Percentiles rank a stretch among this genome's conserved stretches.
phyloP scores from a whole-genome alignment of 805 yeast species.

The Clavispora santaluciae region DNA sequence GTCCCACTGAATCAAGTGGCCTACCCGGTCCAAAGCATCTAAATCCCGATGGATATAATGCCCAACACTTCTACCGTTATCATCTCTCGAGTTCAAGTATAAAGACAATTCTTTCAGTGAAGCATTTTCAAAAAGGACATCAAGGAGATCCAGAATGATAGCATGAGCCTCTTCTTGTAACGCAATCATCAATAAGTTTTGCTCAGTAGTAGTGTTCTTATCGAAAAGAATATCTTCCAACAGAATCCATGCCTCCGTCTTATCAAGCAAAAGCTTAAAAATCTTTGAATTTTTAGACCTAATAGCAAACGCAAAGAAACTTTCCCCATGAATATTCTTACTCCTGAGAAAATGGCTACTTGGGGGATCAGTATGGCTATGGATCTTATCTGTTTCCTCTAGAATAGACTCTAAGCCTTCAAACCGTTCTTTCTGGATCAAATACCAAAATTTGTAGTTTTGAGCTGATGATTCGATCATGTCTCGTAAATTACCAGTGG shows the following conservation, averaged over 20 bases:
- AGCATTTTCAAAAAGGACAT: constrained; percentile 37
- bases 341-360: constrained; percentile 20
- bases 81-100: constrained; percentile 52
- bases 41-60: constrained; percentile 65
- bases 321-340: constrained; percentile 53
- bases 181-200: constrained; percentile 58
- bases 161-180: constrained; percentile 49
- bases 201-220: constrained; percentile 43
- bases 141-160: constrained; percentile 41
- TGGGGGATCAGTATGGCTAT: constrained; percentile 14
- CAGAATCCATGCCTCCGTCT: constrained; percentile 46
- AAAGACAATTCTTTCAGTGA: constrained; percentile 40
- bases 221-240: constrained; percentile 68
- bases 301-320: constrained; percentile 62
- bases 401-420: constrained; percentile 14
- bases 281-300: constrained; percentile 41
- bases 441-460: constrained; percentile 53
- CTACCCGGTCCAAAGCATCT: constrained; percentile 47
- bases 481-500: constrained; percentile 23
- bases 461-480: constrained; percentile 38
- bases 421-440: constrained; percentile 34
- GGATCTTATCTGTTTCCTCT: constrained; percentile 5
- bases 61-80: constrained; percentile 56
- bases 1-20: constrained; percentile 65
- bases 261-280: constrained; percentile 43